phyloP scores from a whole-genome alignment of 441 rosid species.

The Raphanus hybrid region DNA sequence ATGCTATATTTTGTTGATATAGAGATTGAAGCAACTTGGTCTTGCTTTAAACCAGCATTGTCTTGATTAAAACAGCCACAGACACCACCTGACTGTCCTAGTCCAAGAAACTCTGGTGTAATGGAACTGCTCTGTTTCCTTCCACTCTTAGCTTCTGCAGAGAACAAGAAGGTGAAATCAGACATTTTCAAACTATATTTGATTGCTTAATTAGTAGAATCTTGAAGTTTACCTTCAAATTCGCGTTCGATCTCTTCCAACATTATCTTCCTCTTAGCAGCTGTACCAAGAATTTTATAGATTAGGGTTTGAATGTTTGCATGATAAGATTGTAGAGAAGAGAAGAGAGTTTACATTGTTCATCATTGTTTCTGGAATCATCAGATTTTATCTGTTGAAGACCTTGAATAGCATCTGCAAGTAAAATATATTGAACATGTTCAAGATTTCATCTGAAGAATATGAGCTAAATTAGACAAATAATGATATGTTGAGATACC shows the following conservation, averaged over 20 bases:
- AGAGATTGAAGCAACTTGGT: constrained; percentile 11
- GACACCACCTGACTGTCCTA: constrained; percentile 28
- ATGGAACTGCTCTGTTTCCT: constrained; percentile 26
- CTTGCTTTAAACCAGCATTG: constrained; percentile 8
- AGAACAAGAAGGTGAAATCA: constrained; percentile 8
- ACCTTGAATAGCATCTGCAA: constrained; percentile 31
- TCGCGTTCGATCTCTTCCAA: constrained; percentile 42
- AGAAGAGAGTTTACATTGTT: constrained; percentile 32
- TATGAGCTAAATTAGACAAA: constrained; percentile 1
- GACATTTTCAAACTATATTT: background rate
- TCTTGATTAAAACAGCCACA: constrained; percentile 32
- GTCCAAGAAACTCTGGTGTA: constrained; percentile 14
- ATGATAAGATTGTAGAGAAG: constrained; percentile 1
- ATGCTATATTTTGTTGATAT: constrained; percentile 33
- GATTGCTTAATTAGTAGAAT: background rate
- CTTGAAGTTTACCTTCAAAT: constrained; percentile 32
- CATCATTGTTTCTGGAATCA: constrained; percentile 7
- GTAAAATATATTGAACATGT: background rate
- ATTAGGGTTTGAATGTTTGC: background rate
- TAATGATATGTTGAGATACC: constrained; percentile 20
- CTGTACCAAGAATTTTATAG: constrained; percentile 11
- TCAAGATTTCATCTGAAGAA: background rate
- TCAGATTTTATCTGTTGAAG: constrained; percentile 9
- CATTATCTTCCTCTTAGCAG: constrained; percentile 27
- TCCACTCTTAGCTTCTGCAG: constrained; percentile 25